Evolutionary conservation across 1,284 basidiomycete genomes (phyloP).

Genomic region (Ganoderma lucidum): DNA sequence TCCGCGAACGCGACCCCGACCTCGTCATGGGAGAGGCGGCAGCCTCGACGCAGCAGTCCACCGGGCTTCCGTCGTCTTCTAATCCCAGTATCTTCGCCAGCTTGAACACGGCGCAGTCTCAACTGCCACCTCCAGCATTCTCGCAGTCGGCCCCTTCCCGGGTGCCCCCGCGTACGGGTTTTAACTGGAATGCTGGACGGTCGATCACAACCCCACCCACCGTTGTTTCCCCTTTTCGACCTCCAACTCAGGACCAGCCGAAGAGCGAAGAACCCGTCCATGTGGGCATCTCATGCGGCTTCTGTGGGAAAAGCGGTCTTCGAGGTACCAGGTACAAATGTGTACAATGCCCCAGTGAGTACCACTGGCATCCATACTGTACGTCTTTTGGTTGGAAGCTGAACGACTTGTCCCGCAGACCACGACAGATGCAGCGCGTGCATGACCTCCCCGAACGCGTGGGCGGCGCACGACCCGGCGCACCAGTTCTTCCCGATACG

Average conservation of each 20-base stretch:
- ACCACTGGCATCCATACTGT: neutral
- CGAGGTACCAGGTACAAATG: conserved; percentile 76
- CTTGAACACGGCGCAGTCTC: neutral
- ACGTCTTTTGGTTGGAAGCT: too few species aligned
- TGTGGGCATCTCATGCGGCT: conserved; percentile 61
- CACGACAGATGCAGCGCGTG: conserved; percentile 76
- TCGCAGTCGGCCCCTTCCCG: neutral
- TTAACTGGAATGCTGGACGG: neutral
- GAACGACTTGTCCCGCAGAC: conserved; percentile 18
- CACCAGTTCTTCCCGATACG: conserved; percentile 75
- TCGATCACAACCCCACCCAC: too few species aligned
- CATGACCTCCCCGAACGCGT: conserved; percentile 41
- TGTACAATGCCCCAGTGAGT: conserved; percentile 68
- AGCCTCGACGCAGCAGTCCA: neutral
- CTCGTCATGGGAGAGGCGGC: neutral
- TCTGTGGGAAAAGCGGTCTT: conserved; percentile 55
- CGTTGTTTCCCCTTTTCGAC: neutral
- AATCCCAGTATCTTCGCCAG: neutral
- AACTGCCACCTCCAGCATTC: neutral
- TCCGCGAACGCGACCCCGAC: neutral
- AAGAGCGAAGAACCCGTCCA: conserved; percentile 35
- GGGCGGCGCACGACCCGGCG: conserved; percentile 23
- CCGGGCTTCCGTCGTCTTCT: neutral
- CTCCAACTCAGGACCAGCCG: neutral
- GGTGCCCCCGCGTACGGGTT: neutral